phyloP scores from a whole-genome alignment of 768 basidiomycete species.

The Suillus clintonianus region DNA sequence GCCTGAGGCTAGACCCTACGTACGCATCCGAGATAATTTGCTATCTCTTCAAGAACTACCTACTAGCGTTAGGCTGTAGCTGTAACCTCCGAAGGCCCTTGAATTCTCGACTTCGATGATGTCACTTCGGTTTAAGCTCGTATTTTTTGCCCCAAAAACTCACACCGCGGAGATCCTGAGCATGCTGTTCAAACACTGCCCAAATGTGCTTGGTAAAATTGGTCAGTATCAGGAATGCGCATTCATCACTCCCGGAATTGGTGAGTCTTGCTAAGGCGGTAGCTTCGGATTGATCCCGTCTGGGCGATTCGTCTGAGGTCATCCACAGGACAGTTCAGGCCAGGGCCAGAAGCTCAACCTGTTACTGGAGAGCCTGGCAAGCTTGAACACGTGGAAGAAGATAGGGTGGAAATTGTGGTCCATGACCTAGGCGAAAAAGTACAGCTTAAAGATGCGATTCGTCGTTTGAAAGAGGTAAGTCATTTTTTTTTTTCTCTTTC shows the following conservation, averaged over 20 bases:
- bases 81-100: background rate
- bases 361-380: slow-evolving; percentile 43
- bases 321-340: slow-evolving; percentile 47
- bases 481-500: slow-evolving; percentile 5
- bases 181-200: slow-evolving; percentile 47
- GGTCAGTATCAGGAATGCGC: slow-evolving; percentile 56
- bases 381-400: slow-evolving; percentile 52
- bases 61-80: background rate
- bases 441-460: slow-evolving; percentile 42
- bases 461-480: slow-evolving; percentile 48
- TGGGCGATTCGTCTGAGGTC: background rate
- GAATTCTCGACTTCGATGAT: slow-evolving; percentile 23
- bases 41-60: background rate
- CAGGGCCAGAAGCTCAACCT: slow-evolving; percentile 43
- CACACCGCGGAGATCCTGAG: slow-evolving; percentile 43
- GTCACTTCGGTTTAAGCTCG: slow-evolving; percentile 45
- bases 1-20: no score
- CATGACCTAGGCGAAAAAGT: slow-evolving; percentile 36
- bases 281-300: background rate
- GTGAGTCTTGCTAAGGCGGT: slow-evolving; percentile 31
- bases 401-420: slow-evolving; percentile 56
- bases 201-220: slow-evolving; percentile 50
- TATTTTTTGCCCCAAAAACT: slow-evolving; percentile 51
- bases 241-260: slow-evolving; percentile 55
- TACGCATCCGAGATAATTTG: no score